Evolutionary conservation across 345 rosid genomes (phyloP), one percentile per base, ranked within the genome.

Genomic region (Ceriops tagal): DNA sequence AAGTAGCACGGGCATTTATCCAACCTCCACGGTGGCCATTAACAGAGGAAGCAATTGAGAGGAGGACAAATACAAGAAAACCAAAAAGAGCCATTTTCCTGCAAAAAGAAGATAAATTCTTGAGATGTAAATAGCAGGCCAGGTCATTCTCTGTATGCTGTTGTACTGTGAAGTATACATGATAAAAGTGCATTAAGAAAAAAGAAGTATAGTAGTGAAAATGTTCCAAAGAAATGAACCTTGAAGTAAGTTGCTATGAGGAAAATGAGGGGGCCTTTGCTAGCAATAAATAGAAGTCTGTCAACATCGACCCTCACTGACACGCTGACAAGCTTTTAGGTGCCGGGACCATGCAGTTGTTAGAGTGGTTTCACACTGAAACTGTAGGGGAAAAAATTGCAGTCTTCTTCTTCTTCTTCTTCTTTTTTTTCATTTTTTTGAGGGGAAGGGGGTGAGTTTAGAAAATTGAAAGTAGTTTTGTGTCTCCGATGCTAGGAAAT

Each of bases 201-300:
- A 43, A 43, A 5, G 49, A 43, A 43, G 49, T 13, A 13, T 13
- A 3, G 49, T 11, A 13, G 19, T 43, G 46, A 75, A 53, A 53
- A 5, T 47, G 35, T 51, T 61, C 51, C 22, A 28, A 34, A 65
- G 28, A 55, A 10, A 27, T 20, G 70, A 59, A 71, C 79, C 78
- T 76, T 67, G 75, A 58, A 73, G 60, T 67, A 49, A 52, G 74
- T 73, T 66, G 83, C 47, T n/a, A 43, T 58, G 75, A 65, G 58
- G 67, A 64, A 74, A 76, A 80, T 67, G 61, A 28, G 32, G 16
- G 62, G 57, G 64, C 68, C 22, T 64, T 43, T 56, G 59, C 28
- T 46, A 78, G 62, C 68, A 77, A 75, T 83, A 83, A 83, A 83
- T 85, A 83, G 87, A 75, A 74, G 78, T 58, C 47, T 30, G 79